Conservation (phyloP, 768 basidiomycete species). For the Calocybe indica region DNA sequence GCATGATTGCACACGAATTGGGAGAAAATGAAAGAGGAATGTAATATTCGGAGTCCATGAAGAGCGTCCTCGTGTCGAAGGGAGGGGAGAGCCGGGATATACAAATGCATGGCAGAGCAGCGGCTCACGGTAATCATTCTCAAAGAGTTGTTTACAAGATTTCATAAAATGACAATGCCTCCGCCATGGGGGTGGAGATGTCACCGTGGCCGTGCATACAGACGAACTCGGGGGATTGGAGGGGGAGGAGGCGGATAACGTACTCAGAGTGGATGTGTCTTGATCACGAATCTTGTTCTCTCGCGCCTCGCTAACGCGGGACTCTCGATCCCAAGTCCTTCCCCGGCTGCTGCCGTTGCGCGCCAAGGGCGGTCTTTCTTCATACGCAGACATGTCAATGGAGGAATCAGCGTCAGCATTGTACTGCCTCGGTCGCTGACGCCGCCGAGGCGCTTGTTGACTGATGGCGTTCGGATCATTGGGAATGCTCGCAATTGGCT, state of each 20-base stretch:
- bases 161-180: not conserved
- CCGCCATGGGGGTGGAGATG: not conserved
- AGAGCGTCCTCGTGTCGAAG: conserved; percentile 35
- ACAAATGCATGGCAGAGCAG: conserved; percentile 15
- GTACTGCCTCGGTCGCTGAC: conserved; percentile 4
- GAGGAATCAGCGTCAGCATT: conserved; percentile 4
- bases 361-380: conserved; percentile 16
- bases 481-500: conserved; percentile 12
- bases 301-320: conserved; percentile 17
- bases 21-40: conserved; percentile 23
- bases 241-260: conserved; percentile 54
- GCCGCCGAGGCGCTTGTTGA: conserved; percentile 14
- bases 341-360: conserved; percentile 21
- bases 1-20: conserved; percentile 16
- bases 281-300: conserved; percentile 21
- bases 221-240: conserved; percentile 32
- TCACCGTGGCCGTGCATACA: conserved; percentile 27
- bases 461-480: conserved; percentile 13
- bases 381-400: conserved; percentile 9
- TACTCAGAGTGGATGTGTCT: conserved; percentile 45
- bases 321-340: conserved; percentile 23
- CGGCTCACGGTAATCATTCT: conserved; percentile 19
- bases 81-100: conserved; percentile 21
- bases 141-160: conserved; percentile 8
- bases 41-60: conserved; percentile 24